Conservation (phyloP, 768 basidiomycete genomes). For the Neoboletus subvelutipes region DNA sequence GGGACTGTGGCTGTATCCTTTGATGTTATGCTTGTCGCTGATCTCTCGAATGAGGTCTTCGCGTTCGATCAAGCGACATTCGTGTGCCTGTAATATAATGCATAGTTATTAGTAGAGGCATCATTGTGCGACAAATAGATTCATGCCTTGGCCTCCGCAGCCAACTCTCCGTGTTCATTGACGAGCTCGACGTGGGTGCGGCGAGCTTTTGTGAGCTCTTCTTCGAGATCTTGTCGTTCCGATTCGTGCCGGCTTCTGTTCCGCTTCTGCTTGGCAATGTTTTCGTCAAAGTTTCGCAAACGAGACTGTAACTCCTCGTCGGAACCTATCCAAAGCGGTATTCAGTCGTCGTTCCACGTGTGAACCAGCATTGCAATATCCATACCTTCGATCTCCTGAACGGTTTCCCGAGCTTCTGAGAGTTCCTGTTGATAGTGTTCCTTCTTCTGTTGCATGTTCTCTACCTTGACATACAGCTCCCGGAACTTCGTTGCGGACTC, state of each 20-base stretch:
- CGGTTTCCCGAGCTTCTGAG: slow-evolving; percentile 57
- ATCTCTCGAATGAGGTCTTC: slow-evolving; percentile 74
- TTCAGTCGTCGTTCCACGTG: neutral
- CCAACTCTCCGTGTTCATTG: slow-evolving; percentile 63
- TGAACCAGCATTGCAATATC: neutral
- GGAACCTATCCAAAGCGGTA: slow-evolving; percentile 45
- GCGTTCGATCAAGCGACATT: slow-evolving; percentile 63
- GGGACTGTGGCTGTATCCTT: slow-evolving; percentile 69
- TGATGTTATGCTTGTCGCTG: slow-evolving; percentile 64
- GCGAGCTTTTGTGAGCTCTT: slow-evolving; percentile 50
- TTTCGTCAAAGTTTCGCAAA: slow-evolving; percentile 57
- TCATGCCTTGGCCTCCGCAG: slow-evolving; percentile 71
- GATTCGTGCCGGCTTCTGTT: slow-evolving; percentile 46
- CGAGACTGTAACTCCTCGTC: slow-evolving; percentile 68
- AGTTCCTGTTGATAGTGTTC: slow-evolving; percentile 61
- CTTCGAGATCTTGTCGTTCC: slow-evolving; percentile 62
- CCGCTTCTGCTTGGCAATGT: slow-evolving; percentile 51
- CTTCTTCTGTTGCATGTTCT: slow-evolving; percentile 61
- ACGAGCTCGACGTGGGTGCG: slow-evolving; percentile 55
- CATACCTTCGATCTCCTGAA: slow-evolving; percentile 65
- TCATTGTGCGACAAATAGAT: neutral
- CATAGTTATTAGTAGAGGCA: neutral
- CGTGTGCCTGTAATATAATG: slow-evolving; percentile 57
- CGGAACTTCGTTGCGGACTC: slow-evolving; percentile 83
- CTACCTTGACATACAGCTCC: slow-evolving; percentile 74